Conservation (phyloP, 805 yeast species). For the Lipomyces yamanashiensis region DNA sequence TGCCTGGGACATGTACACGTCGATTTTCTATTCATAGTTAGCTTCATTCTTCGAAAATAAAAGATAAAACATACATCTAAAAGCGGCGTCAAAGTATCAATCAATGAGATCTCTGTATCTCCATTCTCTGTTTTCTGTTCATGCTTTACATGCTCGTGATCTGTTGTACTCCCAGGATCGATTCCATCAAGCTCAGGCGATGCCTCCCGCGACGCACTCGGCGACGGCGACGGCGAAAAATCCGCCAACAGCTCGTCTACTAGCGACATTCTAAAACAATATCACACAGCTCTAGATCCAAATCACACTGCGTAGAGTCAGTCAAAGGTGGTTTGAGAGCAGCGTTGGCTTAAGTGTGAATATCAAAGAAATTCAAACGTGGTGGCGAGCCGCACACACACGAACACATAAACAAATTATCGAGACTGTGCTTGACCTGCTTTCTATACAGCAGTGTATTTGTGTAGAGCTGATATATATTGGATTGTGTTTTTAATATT, state of each 20-base stretch:
- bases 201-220: slow-evolving; percentile 19
- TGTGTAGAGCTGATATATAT: background rate
- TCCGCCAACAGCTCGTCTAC: slow-evolving; percentile 51
- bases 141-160: slow-evolving; percentile 3
- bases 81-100: slow-evolving; percentile 23
- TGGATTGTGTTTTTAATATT: too few species aligned
- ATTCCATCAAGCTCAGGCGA: slow-evolving; percentile 36
- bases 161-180: background rate
- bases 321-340: background rate
- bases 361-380: background rate
- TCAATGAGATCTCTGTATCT: slow-evolving; percentile 15
- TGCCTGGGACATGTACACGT: slow-evolving; percentile 12
- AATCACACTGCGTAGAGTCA: too few species aligned
- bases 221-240: slow-evolving; percentile 37
- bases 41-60: background rate
- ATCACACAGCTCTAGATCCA: too few species aligned
- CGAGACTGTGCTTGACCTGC: background rate
- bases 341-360: background rate
- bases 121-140: slow-evolving; percentile 29
- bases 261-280: slow-evolving; percentile 42
- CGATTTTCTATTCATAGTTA: slow-evolving; percentile 20
- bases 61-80: slow-evolving; percentile 15
- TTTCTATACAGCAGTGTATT: background rate
- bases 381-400: slow-evolving; percentile 16
- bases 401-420: background rate